Conservation (phyloP, 1,284 basidiomycete species). For the Trichosporon faecale region DNA sequence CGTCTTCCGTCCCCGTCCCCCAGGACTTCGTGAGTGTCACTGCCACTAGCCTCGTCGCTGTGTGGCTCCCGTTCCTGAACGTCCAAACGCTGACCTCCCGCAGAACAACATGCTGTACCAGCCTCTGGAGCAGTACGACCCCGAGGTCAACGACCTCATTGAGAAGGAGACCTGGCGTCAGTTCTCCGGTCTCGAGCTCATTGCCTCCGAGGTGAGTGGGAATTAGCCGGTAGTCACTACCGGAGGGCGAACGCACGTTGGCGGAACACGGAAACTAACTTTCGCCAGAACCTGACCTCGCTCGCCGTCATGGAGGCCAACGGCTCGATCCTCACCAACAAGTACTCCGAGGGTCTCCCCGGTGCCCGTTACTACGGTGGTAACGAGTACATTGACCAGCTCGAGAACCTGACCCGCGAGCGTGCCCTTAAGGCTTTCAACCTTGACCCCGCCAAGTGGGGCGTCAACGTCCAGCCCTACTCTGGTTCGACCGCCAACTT, state of each 20-base stretch:
- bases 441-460: constrained; percentile 87
- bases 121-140: constrained; percentile 83
- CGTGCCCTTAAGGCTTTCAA: constrained; percentile 95
- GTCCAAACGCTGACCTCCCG: background rate
- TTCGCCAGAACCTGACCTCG: constrained; percentile 80
- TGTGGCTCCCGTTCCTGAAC: background rate
- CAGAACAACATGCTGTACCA: constrained; percentile 91
- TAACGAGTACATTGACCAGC: constrained; percentile 94
- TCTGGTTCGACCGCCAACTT: constrained; percentile 95
- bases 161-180: constrained; percentile 99
- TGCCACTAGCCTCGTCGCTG: background rate
- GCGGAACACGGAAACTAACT: background rate
- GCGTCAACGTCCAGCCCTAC: constrained; percentile 99
- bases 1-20: constrained; percentile 54
- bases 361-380: constrained; percentile 96
- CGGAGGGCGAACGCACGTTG: constrained; percentile 2
- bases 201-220: constrained; percentile 48
- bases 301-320: constrained; percentile 95
- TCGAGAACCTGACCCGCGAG: constrained; percentile 91
- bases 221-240: background rate
- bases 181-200: constrained; percentile 84
- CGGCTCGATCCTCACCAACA: constrained; percentile 98
- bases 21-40: constrained; percentile 54
- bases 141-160: constrained; percentile 93
- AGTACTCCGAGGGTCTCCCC: constrained; percentile 94